phyloP scores from a whole-genome alignment of 805 yeast species.

The Metschnikowia bowlesiae region DNA sequence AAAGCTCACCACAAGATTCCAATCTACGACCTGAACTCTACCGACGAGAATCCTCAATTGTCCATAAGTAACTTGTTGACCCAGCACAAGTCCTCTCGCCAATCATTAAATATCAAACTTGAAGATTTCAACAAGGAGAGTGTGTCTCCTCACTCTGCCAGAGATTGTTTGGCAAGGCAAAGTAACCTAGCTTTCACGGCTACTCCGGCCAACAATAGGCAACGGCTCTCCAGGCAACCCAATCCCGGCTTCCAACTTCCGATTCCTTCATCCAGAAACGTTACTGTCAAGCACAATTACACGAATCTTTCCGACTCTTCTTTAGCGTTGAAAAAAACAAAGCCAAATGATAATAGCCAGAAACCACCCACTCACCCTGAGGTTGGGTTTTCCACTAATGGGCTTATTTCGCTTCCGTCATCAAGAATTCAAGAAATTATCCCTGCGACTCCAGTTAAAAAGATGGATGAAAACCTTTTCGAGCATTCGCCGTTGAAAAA shows the following conservation, averaged over 20 bases:
- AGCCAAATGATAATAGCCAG: slow-evolving; percentile 2
- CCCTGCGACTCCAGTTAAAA: slow-evolving; percentile 68
- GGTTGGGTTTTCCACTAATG: slow-evolving; percentile 47
- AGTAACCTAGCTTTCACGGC: background rate
- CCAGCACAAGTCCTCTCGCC: slow-evolving; percentile 36
- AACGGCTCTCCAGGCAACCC: slow-evolving; percentile 4
- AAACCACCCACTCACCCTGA: slow-evolving; percentile 3
- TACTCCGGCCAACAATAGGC: background rate
- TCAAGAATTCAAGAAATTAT: slow-evolving; percentile 42
- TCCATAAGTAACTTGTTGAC: slow-evolving; percentile 35
- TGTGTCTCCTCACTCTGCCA: slow-evolving; percentile 6
- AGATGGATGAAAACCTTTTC: slow-evolving; percentile 33
- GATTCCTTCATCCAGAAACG: slow-evolving; percentile 1
- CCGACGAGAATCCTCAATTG: slow-evolving; percentile 35
- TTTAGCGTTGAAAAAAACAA: slow-evolving; percentile 31
- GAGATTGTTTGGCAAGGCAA: background rate
- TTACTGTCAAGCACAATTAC: slow-evolving; percentile 26
- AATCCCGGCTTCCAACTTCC: slow-evolving; percentile 1
- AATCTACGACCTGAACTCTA: slow-evolving; percentile 23
- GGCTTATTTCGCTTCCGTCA: slow-evolving; percentile 48
- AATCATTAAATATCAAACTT: slow-evolving; percentile 28
- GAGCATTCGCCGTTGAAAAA: slow-evolving; percentile 2
- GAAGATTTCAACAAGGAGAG: slow-evolving; percentile 16
- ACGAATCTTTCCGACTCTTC: slow-evolving; percentile 40
- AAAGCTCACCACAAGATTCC: slow-evolving; percentile 33